Evolutionary conservation across 495 filamentous ascomycete species (phyloP).

Genomic region (Lasiosphaeria ovina): DNA sequence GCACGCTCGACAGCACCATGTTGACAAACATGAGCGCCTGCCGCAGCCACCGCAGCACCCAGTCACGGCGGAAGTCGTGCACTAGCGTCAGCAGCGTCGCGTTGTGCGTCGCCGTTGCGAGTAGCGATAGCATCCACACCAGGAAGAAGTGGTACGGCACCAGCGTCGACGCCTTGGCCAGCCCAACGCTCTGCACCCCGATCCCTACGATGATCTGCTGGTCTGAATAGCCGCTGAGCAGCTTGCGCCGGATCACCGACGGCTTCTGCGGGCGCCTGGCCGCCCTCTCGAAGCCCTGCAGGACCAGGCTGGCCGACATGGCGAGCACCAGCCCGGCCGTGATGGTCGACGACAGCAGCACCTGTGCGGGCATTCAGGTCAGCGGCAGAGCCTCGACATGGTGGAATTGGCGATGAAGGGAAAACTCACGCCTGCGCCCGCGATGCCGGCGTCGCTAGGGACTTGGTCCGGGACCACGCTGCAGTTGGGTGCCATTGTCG

Average conservation of each 20-base stretch:
- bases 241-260: constrained; percentile 50
- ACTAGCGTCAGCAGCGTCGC: constrained; percentile 55
- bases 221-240: constrained; percentile 57
- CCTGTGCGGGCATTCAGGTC: constrained; percentile 36
- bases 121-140: constrained; percentile 58
- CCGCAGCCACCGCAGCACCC: constrained; percentile 59
- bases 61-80: constrained; percentile 59
- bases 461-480: constrained; percentile 40
- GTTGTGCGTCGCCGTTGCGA: constrained; percentile 58
- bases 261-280: constrained; percentile 30
- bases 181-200: constrained; percentile 54
- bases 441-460: constrained; percentile 55
- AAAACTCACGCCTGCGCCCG: constrained; percentile 53
- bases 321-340: constrained; percentile 48
- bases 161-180: constrained; percentile 49
- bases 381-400: background rate
- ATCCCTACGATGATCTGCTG: constrained; percentile 62
- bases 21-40: constrained; percentile 60
- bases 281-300: constrained; percentile 38
- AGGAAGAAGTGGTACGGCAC: constrained; percentile 62
- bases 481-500: constrained; percentile 37
- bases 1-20: constrained; percentile 47
- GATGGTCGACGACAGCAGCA: constrained; percentile 59
- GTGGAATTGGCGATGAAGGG: background rate
- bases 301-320: constrained; percentile 47